Evolutionary conservation across 169 alveolate genomes (phyloP), one percentile per base, ranked within the genome.

Genomic region (Cytauxzoon felis): DNA sequence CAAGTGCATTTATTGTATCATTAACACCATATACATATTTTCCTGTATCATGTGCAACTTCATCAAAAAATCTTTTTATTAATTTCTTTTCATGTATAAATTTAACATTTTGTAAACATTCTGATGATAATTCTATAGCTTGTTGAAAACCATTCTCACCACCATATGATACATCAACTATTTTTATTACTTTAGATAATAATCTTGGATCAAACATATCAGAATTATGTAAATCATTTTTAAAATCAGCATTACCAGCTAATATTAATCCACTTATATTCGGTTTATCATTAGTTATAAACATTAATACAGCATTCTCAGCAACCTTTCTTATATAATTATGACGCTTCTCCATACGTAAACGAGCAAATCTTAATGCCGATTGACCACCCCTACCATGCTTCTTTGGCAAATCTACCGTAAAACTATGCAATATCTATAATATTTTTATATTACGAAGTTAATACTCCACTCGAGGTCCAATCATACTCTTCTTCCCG

Each of bases 321-420:
- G 98, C 99, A 7, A 97, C 99, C 71, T 95, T 96, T 50, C 99
- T 87, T 24, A 97, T 84, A 81, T 97, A 97, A 71, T 97, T 96
- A 68, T 96, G 99, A 49, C 99, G 88, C 80, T 95, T 93, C 83
- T 97, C 99, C 90, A 95, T 90, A 78, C 99, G 92, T 30, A 97
- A 89, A 27, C 99, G 94, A n/a, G 99, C 99, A 84, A 97, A 97
- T 75, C 99, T 93, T 80, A 96, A 88, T n/a, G 99, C 98, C 27
- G 99, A 96, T 92, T 98, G 98, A 26, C 99, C 99, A 54, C 99
- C 99, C 61, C 98, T 89, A 32, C 99, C 98, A 78, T 96, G 99
- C 83, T 97, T 97, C 88, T 96, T 96, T 7, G 99, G 99, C 30
- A 97, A 86, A 62, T 95, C 98, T 4, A 97, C 99, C 23, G 94